Percentiles rank a stretch among this genome's conserved stretches.
phyloP scores from a whole-genome alignment of 2,329 filamentous ascomycete species.

The Emmonsiellopsis sp. region DNA sequence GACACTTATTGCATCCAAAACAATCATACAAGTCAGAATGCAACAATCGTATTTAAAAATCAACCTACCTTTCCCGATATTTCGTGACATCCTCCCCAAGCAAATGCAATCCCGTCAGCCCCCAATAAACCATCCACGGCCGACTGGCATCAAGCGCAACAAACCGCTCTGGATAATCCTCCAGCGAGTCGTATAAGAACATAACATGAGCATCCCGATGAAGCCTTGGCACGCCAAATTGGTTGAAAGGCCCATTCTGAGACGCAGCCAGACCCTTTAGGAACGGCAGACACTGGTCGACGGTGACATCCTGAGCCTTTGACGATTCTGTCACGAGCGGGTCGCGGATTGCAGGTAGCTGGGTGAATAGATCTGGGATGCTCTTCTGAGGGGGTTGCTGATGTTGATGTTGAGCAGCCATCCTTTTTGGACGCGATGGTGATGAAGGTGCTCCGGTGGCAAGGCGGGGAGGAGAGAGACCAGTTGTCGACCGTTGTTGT shows the following conservation, averaged over 20 bases:
- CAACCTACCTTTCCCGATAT: conserved; percentile 55
- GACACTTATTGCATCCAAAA: background rate
- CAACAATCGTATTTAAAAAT: background rate
- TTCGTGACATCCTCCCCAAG: conserved; percentile 62
- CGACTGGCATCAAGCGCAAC: conserved; percentile 73
- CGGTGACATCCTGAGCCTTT: conserved; percentile 56
- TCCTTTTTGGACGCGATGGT: conserved; percentile 10
- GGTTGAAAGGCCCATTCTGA: conserved; percentile 51
- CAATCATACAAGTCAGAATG: background rate
- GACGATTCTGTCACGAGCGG: conserved; percentile 59
- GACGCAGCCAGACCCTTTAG: conserved; percentile 45
- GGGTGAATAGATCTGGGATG: conserved; percentile 32
- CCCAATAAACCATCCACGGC: conserved; percentile 95
- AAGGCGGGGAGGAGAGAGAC: conserved; percentile 4
- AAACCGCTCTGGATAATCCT: conserved; percentile 59
- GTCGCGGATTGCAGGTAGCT: conserved; percentile 56
- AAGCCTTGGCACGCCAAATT: conserved; percentile 65
- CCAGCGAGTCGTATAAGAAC: conserved; percentile 42
- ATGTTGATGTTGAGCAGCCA: conserved; percentile 17
- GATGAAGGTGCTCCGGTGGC: conserved; percentile 2
- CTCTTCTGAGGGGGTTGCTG: conserved; percentile 8
- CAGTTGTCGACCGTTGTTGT: background rate
- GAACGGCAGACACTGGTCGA: conserved; percentile 60
- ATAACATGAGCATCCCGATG: conserved; percentile 49
- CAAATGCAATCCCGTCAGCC: conserved; percentile 62